These are phyloP conservation scores for Jacaranda mimosifolia DNA, from an alignment of 257 asterid genomes.

Conservation along the genomic window DNA sequence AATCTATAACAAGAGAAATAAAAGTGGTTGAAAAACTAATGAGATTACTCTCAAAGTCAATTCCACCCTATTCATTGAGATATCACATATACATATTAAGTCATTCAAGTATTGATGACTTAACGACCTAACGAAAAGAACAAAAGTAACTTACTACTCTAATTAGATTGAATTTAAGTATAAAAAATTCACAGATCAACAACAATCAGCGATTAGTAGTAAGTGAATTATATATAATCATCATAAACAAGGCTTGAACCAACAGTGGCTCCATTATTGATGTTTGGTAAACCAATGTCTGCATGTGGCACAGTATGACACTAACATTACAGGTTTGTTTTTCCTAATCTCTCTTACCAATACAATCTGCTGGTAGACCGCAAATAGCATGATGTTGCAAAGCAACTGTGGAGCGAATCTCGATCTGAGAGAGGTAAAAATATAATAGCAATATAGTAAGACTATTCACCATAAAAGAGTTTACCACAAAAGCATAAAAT, in stretches of 20 bases:
- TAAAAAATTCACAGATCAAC: neutral
- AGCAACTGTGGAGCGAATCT: too few species aligned
- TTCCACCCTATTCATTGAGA: neutral
- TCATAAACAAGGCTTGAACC: conserved; percentile 12
- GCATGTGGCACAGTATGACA: neutral
- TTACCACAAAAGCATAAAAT: neutral
- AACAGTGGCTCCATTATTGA: neutral
- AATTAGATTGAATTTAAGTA: neutral
- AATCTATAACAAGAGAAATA: conserved; percentile 8
- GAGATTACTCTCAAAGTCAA: neutral
- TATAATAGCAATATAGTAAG: too few species aligned
- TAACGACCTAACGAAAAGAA: neutral
- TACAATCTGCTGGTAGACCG: too few species aligned
- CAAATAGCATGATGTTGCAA: too few species aligned
- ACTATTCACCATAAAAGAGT: neutral
- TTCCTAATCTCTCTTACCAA: neutral
- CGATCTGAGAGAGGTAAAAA: neutral
- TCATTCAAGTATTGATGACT: neutral
- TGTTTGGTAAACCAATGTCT: neutral
- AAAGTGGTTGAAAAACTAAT: neutral
- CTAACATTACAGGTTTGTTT: neutral
- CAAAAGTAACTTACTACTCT: neutral
- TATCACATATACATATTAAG: neutral
- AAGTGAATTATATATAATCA: neutral
- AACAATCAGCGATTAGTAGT: neutral